Evolutionary conservation across 1,284 basidiomycete species (phyloP).

Genomic region (Tremellales sp.): DNA sequence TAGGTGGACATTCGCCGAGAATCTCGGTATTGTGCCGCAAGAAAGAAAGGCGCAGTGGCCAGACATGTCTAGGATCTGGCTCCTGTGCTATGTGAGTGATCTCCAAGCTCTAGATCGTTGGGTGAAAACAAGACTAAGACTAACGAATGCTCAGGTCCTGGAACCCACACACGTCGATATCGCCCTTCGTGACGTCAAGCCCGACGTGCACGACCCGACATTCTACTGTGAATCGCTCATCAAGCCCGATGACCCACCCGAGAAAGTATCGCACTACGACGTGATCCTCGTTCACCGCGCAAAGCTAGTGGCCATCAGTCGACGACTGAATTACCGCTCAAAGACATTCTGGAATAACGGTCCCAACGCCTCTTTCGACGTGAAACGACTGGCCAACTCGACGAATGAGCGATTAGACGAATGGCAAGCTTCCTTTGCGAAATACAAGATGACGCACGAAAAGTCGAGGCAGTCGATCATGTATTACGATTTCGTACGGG

Average conservation of each 20-base stretch:
- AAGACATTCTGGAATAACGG: neutral
- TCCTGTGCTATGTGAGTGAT: slow-evolving; percentile 39
- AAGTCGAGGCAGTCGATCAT: slow-evolving; percentile 23
- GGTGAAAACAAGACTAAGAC: slow-evolving; percentile 22
- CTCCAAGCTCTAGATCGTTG: too few species aligned
- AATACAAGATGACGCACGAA: slow-evolving; percentile 5
- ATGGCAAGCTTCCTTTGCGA: slow-evolving; percentile 27
- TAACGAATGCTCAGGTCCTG: slow-evolving; percentile 4
- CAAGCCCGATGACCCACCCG: neutral
- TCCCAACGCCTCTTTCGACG: neutral
- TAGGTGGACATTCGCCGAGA: slow-evolving; percentile 26
- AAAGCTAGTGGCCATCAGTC: slow-evolving; percentile 29
- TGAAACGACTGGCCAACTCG: slow-evolving; percentile 16
- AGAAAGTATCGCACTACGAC: slow-evolving; percentile 14
- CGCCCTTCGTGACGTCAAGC: slow-evolving; percentile 4
- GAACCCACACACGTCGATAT: neutral
- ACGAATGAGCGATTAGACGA: slow-evolving; percentile 25
- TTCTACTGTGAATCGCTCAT: slow-evolving; percentile 23
- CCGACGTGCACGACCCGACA: slow-evolving; percentile 13
- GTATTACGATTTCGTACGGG: slow-evolving; percentile 31
- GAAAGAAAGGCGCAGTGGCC: slow-evolving; percentile 27
- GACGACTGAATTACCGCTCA: slow-evolving; percentile 21
- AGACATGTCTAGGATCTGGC: slow-evolving; percentile 41
- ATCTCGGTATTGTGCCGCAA: slow-evolving; percentile 28
- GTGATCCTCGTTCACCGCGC: slow-evolving; percentile 37